Conservation (phyloP, 208 protist genomes). For the Acanthamoeba healyi region DNA sequence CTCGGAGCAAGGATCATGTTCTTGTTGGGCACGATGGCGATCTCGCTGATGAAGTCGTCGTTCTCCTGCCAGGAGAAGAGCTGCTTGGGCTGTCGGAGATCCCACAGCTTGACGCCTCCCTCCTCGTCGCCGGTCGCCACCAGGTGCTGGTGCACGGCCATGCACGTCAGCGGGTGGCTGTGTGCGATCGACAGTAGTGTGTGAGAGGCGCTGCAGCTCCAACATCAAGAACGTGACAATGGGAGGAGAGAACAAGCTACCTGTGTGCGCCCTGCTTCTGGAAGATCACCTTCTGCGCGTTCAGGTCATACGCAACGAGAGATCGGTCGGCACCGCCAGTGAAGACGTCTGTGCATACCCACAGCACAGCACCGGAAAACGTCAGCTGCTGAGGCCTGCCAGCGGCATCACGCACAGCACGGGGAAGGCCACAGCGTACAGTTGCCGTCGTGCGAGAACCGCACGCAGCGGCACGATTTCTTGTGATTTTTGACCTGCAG, state of each 20-base stretch:
- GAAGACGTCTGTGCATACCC: not conserved
- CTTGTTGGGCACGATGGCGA: conserved; percentile 37
- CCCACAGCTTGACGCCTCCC: conserved; percentile 60
- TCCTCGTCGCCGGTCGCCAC: conserved; percentile 53
- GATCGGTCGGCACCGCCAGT: conserved; percentile 13
- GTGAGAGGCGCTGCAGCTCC: not conserved
- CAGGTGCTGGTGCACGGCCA: conserved; percentile 21
- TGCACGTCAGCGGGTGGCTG: conserved; percentile 42
- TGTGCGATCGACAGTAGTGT: too few relatives aligned
- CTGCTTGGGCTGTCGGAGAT: conserved; percentile 64
- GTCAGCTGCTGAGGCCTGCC: too few relatives aligned
- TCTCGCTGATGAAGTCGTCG: conserved; percentile 66
- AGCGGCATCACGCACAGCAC: too few relatives aligned
- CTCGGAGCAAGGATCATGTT: conserved; percentile 59
- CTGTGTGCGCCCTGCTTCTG: conserved; percentile 46
- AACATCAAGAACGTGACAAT: too few relatives aligned
- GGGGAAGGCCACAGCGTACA: too few relatives aligned
- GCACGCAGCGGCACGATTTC: not conserved
- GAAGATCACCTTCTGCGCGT: conserved; percentile 24
- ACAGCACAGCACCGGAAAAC: not conserved
- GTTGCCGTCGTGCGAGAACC: conserved; percentile 40
- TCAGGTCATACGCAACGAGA: conserved; percentile 3
- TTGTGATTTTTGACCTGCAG: conserved; percentile 43
- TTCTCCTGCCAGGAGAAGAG: conserved; percentile 57
- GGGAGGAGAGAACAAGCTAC: not conserved